Percentiles rank a stretch among this genome's conserved stretches.
phyloP scores from a whole-genome alignment of 2,329 filamentous ascomycete species.

The Fusarium pseudonygamai region DNA sequence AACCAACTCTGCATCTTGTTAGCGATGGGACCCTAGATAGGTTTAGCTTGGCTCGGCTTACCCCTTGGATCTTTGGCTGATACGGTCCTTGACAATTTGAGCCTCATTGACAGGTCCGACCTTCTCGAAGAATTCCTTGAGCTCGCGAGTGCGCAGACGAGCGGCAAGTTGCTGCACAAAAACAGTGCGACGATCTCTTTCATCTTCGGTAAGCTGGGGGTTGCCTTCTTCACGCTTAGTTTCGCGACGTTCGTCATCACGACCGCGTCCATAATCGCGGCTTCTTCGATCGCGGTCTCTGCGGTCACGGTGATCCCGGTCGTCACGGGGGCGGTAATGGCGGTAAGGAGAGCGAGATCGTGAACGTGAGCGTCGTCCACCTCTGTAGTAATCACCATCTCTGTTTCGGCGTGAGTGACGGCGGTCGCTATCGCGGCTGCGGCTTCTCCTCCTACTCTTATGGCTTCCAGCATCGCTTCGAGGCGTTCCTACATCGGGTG shows the following conservation, averaged over 20 bases:
- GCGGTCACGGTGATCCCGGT: constrained; percentile 60
- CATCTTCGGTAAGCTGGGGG: constrained; percentile 88
- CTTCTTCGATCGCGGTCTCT: constrained; percentile 65
- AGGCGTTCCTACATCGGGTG: constrained; percentile 71
- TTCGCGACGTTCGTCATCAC: constrained; percentile 58
- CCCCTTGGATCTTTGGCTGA: constrained; percentile 98
- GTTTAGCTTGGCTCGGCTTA: constrained; percentile 57
- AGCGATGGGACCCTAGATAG: neutral
- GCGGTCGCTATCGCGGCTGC: constrained; percentile 79
- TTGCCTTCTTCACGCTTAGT: constrained; percentile 61
- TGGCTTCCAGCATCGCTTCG: constrained; percentile 81
- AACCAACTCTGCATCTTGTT: constrained; percentile 80
- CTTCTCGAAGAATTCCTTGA: constrained; percentile 95
- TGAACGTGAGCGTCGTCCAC: constrained; percentile 66
- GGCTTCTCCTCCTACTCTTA: constrained; percentile 83
- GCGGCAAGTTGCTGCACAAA: constrained; percentile 99
- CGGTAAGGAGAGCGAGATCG: constrained; percentile 77
- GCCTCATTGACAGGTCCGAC: constrained; percentile 95
- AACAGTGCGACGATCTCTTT: constrained; percentile 94
- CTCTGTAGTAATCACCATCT: constrained; percentile 76
- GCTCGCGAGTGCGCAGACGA: constrained; percentile 88
- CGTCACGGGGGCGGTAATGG: constrained; percentile 65
- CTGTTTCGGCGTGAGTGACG: constrained; percentile 78
- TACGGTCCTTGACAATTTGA: constrained; percentile 97
- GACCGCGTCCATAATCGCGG: constrained; percentile 62